Evolutionary conservation across 768 basidiomycete species (phyloP), one percentile per base, ranked within the genome.

Genomic region (Phlegmacium glaucopus): DNA sequence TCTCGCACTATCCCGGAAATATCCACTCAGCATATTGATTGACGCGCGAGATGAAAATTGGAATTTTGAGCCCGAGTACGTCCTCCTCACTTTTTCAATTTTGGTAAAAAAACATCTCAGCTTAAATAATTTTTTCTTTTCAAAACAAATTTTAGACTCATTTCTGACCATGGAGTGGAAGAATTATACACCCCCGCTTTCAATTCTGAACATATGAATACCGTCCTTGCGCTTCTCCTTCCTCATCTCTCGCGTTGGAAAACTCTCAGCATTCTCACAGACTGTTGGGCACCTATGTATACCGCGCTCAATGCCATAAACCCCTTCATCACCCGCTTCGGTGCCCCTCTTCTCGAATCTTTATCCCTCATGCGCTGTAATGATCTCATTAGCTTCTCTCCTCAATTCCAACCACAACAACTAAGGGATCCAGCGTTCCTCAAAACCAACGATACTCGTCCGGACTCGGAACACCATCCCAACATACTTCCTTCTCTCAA

Each of bases 291-390:
- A n/a, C n/a, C n/a, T n/a, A n/a, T n/a, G n/a, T n/a, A n/a, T n/a
- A n/a, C 68, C 40, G 80, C 77, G 9, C 67, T 85, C 13, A 54
- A 60, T 18, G 60, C 65, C 9, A 70, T 83, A 29, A 76, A 78
- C 51, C 62, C 65, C 8, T 44, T 53, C 11, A 58, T 75, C 44
- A 52, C 59, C 28, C 55, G 61, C 13, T 39, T 51, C 25, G 70
- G 72, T 34, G 74, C 74, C 7, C 71, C 72, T 8, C 55, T 56
- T 16, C 72, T 82, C 35, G 74, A 80, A 58, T 73, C 70, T 5
- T 61, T 85, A 38, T 70, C 71, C 22, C 65, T 84, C 15, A 79
- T n/a, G 72, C 76, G 77, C 27, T 84, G 79, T 63, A 82, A 82
- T 55, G 78, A 80, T 47, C 79, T 75, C 54, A 68, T 72, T 44